Base-by-base conservation (phyloP, 2,329 filamentous ascomycete species). In the Pseudogymnoascus sp. region DNA sequence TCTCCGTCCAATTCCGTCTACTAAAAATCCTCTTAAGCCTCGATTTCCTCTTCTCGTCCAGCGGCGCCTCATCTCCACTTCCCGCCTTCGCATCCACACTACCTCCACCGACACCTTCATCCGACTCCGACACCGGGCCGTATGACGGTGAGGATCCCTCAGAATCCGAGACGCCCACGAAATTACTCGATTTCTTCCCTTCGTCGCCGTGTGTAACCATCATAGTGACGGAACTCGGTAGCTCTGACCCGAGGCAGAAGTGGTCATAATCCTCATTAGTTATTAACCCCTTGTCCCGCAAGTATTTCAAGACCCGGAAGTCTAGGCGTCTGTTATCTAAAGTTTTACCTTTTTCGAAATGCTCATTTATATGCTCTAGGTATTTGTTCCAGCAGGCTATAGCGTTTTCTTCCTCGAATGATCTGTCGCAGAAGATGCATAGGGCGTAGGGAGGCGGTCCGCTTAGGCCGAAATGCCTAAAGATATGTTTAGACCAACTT, bases 361-460 rank as follows among this genome's bases (percentile, higher is more conserved):
- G 81, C 0, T 61, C 60, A 0, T 69, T 73, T 57, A 83, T 78
- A 63, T 84, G 82, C 2, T 67, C 28, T 77, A 83, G 78, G 2
- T 81, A 74, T 0, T 63, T 15, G 0, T 26, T 30, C 66, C 66
- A 71, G 38, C 60, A 67, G n/a, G 8, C 8, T 9, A 18, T 6
- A 1, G 60, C 60, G 58, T 68, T 57, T 2, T 35, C 15, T 2
- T 52, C 8, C 15, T 61, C 59, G 8, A 63, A 62, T 41, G 60
- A 56, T 0, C 66, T 48, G 59, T 77, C 71, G 64, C 81, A 84
- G 61, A 80, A 82, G 74, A 76, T 80, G 64, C 81, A 84, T 0
- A 73, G 59, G 3, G 72, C 71, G 9, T 63, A 64, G 0, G 9
- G 7, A 5, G 75, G 73, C 0, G 15, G 60, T 3, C 67, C 33